Evolutionary conservation across 495 filamentous ascomycete species (phyloP), one percentile per base, ranked within the genome.

Genomic region (Physcia stellaris): DNA sequence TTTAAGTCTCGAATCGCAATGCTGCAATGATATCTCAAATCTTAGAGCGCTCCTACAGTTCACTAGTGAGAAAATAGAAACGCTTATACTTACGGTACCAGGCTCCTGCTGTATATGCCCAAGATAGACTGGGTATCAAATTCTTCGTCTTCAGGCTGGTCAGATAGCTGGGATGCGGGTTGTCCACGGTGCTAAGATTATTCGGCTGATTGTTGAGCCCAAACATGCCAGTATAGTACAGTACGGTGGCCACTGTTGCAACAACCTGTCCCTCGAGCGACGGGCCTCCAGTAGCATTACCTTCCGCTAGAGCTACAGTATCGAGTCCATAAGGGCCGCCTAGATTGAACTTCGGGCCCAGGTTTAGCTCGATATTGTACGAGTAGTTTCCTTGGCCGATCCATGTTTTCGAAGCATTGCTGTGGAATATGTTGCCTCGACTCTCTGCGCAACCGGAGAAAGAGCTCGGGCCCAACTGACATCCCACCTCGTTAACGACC

Each of bases 81-180:
- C n/a, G n/a, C n/a, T n/a, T 6, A 22, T 58, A 62, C 19, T 65
- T 43, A 41, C 63, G 60, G 38, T 75, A 74, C 20, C 52, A 50
- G 7, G 68, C 68, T 23, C 71, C 71, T 11, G 70, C 71, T 11
- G 71, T 75, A 49, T 73, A 75, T 31, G 62, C 65, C 58, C 61
- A 76, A 16, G 64, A 64, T 21, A 67, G 41, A 41, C 69, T 71
- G 4, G 67, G 62, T 3, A 73, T 69, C n/a, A 50, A 37, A 5
- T 58, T 56, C 18, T 65, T 46, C 23, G 55, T 53, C 40, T 58
- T 64, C 16, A 76, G 48, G 0, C 58, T 58, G 4, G 61, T 61
- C 24, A 72, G 39, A 37, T 69, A 71, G 33, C 70, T 70, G 28
- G 61, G 53, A 5, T 61, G 54, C 33, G 51, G 58, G 44, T 73